Base-by-base conservation (phyloP, 257 asterid species). In the Echium plantagineum region DNA sequence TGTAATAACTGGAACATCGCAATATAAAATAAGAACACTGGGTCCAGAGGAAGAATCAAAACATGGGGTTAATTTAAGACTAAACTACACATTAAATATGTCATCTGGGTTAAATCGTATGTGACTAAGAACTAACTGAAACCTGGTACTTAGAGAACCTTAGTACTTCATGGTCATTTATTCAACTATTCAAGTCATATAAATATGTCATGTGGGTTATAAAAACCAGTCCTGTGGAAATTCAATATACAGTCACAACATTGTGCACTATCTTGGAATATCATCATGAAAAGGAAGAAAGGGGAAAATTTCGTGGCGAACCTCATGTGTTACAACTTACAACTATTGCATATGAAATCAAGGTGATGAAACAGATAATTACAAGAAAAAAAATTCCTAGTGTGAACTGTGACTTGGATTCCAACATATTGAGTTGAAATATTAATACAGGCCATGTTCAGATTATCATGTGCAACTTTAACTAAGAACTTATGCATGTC, bases 321-420 rank as follows among this genome's bases (percentile, higher is more conserved):
- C 88, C 95, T 84, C 75, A 71, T 72, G 79, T 64, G 71, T 69
- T 73, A 71, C 71, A n/a, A n/a, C n/a, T n/a, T n/a, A n/a, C n/a
- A 77, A 66, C 83, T 73, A 76, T 80, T 20, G 57, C 32, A 63
- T 62, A 67, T 68, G 70, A 67, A 71, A 74, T 67, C 80, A 59
- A 72, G 75, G 68, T 71, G 73, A 72, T 67, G 71, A 74, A 66
- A 71, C 48, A 75, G 65, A 72, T 68, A 75, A 81, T 74, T 71
- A 81, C 74, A 74, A 66, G 71, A 74, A 72, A 81, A 78, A 77
- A 70, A 83, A 71, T 75, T 65, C 21, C 13, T 19, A 63, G 73
- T 61, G 79, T 84, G 94, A 75, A 73, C 60, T 72, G 72, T 85
- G 96, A 87, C 80, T 69, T 72, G 96, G 91, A 87, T 75, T 71